Evolutionary conservation across 345 rosid species (phyloP), one percentile per base, ranked within the genome.

Genomic region (Murraya koenigii): DNA sequence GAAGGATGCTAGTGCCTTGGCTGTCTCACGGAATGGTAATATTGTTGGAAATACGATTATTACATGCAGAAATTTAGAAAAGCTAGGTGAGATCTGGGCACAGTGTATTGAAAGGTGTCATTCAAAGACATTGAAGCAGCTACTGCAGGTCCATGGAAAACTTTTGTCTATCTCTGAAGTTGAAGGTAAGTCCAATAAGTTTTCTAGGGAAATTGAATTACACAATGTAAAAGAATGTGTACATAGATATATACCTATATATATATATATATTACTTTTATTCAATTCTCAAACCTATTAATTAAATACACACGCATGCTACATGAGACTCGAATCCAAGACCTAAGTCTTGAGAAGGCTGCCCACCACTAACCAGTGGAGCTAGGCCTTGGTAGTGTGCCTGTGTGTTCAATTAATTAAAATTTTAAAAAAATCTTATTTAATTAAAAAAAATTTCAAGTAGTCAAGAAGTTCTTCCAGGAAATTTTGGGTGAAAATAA

Each of bases 61-160:
- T 83, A 74, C 87, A 60, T 81, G 71, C 66, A 85, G 83, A 82
- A 87, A 87, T 72, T 85, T 89, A 35, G 91, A 90, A 62, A 92
- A 89, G 82, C 88, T 96, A 63, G 87, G 85, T 38, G 80, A 73
- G 39, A 87, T 96, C 32, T 96, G 99, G 99, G 87, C 79, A 54
- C 90, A 84, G 73, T 92, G 97, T 82, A 91, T 96, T 78, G 93
- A 87, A 74, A 92, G 80, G 83, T 96, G 99, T 78, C 98, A 96
- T 84, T 96, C 98, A 13, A 94, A 89, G 85, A 93, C 98, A 68
- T 79, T 96, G 76, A 88, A 90, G 84, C 95, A 89, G 84, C 88
- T 96, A n/a, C 89, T 96, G 58, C 90, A 73, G 83, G 83, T 87
- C 62, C 88, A 96, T 80, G 95, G 94, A 80, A 93, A 85, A 87